Evolutionary conservation across 495 filamentous ascomycete genomes (phyloP), one percentile per base, ranked within the genome.

Genomic region (Penicillium tannophilum): DNA sequence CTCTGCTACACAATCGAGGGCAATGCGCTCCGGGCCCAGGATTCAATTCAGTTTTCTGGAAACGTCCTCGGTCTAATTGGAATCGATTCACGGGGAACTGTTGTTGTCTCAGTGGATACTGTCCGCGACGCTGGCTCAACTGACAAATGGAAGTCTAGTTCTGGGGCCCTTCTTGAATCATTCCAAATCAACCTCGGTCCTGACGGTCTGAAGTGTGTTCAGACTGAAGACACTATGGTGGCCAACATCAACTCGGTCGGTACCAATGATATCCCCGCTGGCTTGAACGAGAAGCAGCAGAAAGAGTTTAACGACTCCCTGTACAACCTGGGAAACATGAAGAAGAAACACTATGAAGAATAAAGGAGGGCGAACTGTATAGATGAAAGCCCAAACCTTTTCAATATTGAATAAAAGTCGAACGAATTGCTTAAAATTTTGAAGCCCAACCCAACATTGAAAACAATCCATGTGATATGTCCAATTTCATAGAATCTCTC

Each of bases 281-380:
- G 55, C 28, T 28, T 83, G 46, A 66, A 73, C 19, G 58, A 63
- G 36, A 75, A 80, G 55, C 49, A 66, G 43, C 60, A 62, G 48
- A 67, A 69, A 44, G 63, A 63, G 49, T 47, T 82, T 28, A 72
- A 73, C 51, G 74, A 85, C 47, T 71, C 86, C 1, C 60, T 96
- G 53, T 96, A 96, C 72, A 77, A 78, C 3, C 72, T 91, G 48
- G 88, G 85, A 49, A 87, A 85, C 56, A 76, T 96, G 51, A 81
- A 93, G 51, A 97, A 95, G 51, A 58, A n/a, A n/a, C 62, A 52
- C 7, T 60, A 73, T 17, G 70, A 77, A 11, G 23, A 59, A 9
- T 39, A 20, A 28, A 55, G 10, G 11, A n/a, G 14, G 36, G 24
- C 16, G 51, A 24, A 17, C 6, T 43, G 23, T 46, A 23, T 45